Evolutionary conservation across 1,139 yeast genomes (phyloP), one percentile per base, ranked within the genome.

Genomic region (Protomyces inouyei): DNA sequence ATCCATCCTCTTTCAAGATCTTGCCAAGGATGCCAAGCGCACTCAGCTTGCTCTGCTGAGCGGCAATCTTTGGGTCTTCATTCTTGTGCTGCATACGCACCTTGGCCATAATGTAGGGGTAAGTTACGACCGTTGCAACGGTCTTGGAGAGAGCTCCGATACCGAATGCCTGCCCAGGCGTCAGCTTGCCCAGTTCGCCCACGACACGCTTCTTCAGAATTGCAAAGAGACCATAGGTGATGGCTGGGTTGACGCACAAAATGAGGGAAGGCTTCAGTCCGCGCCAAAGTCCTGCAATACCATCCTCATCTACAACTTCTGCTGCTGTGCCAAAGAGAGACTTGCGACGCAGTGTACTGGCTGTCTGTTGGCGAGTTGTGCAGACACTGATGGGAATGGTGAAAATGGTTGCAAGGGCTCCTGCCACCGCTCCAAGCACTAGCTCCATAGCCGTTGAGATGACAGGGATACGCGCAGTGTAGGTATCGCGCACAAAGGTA

Each of bases 331-430:
- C 77, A 40, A 77, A 66, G 16, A 68, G 66, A 12, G 28, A 36
- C 36, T 48, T 54, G 18, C 64, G 46, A 10, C 64, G 45, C 25
- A 52, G 18, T n/a, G 55, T 45, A 3, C 57, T 45, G 68, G 85
- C 79, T 36, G 91, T 86, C 76, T 89, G 96, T 73, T 89, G 96
- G 71, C 87, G 86, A 12, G 96, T 88, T 18, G 95, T 86, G 57
- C 89, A 82, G 14, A 89, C 95, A 28, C 87, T 83, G 65, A 89
- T 85, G 14, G 96, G 96, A 77, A 86, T 86, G 36, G 95, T 88
- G 74, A 88, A 86, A 67, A 88, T 70, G 75, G 89, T 96, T 4
- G 95, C 89, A 52, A 88, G 79, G 0, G 95, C 90, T 5, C 95
- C 96, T 2, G 96, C 95, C 64, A 85, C 76, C 1, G 95, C 91